These are phyloP conservation scores for Xylaria sp. DNA, from an alignment of 2,329 filamentous ascomycete genomes.

Conservation along the genomic window DNA sequence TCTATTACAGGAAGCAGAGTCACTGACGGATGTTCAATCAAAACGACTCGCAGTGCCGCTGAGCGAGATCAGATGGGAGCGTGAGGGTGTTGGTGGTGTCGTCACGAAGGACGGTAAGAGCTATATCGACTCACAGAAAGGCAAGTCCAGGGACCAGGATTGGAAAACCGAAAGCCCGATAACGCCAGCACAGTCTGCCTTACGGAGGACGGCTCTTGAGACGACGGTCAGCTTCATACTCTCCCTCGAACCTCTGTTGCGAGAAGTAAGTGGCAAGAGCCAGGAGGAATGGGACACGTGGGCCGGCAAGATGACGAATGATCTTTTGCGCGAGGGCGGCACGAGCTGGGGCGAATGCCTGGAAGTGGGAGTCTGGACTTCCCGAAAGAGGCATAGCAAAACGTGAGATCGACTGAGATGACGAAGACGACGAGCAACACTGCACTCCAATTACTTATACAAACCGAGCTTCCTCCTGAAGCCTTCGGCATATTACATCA, in stretches of 20 bases:
- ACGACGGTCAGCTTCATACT: slow-evolving; percentile 87
- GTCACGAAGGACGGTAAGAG: slow-evolving; percentile 70
- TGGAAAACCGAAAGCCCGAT: slow-evolving; percentile 61
- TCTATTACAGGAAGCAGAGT: slow-evolving; percentile 82
- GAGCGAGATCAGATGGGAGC: slow-evolving; percentile 87
- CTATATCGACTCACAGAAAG: slow-evolving; percentile 66
- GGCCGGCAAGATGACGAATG: slow-evolving; percentile 87
- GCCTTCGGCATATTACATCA: slow-evolving; percentile 8
- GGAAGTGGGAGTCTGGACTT: slow-evolving; percentile 88
- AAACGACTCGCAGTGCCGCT: slow-evolving; percentile 88
- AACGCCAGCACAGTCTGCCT: slow-evolving; percentile 75
- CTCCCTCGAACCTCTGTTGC: slow-evolving; percentile 82
- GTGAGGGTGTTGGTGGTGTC: slow-evolving; percentile 74
- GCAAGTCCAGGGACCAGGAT: slow-evolving; percentile 56
- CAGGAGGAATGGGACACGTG: slow-evolving; percentile 93
- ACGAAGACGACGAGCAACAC: slow-evolving; percentile 22
- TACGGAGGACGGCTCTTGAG: slow-evolving; percentile 82
- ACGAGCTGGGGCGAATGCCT: slow-evolving; percentile 87
- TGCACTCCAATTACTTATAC: slow-evolving; percentile 33
- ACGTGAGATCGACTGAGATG: slow-evolving; percentile 29
- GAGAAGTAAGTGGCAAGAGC: slow-evolving; percentile 85
- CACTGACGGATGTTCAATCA: slow-evolving; percentile 74
- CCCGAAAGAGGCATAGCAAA: slow-evolving; percentile 70
- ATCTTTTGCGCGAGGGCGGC: slow-evolving; percentile 81
- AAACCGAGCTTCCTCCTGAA: slow-evolving; percentile 17